phyloP scores from a whole-genome alignment of 2,329 filamentous ascomycete species.

The Neurospora sp. region DNA sequence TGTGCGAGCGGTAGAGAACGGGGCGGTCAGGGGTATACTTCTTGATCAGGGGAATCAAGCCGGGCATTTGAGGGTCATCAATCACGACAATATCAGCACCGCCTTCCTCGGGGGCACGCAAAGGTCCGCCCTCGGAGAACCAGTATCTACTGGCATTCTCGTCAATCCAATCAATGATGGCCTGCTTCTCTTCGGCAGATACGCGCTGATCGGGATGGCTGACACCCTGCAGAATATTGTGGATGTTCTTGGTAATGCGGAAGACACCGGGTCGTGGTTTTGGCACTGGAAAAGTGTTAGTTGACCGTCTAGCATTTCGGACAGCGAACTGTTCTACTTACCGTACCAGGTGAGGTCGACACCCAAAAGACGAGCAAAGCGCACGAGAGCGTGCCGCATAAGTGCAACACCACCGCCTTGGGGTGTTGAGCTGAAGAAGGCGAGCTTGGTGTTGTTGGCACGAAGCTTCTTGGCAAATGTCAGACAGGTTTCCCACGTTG shows the following conservation, averaged over 20 bases:
- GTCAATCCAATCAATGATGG: constrained; percentile 61
- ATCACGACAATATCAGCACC: constrained; percentile 71
- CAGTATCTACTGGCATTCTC: constrained; percentile 69
- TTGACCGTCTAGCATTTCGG: neutral
- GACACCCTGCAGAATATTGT: constrained; percentile 81
- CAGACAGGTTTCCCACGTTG: constrained; percentile 57
- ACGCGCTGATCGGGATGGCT: constrained; percentile 55
- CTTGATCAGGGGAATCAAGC: constrained; percentile 67
- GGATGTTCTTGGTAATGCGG: constrained; percentile 75
- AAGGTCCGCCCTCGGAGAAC: constrained; percentile 56
- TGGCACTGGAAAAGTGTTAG: constrained; percentile 42
- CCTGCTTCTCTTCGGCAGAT: constrained; percentile 46
- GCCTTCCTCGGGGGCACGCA: constrained; percentile 53
- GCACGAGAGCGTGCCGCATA: constrained; percentile 70
- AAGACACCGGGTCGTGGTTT: constrained; percentile 73
- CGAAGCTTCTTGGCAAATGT: constrained; percentile 55
- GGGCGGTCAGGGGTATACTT: constrained; percentile 59
- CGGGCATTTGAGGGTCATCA: constrained; percentile 79
- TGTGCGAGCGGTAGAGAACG: constrained; percentile 72
- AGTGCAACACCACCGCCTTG: constrained; percentile 76
- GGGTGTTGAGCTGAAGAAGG: constrained; percentile 71
- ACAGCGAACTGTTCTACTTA: constrained; percentile 22
- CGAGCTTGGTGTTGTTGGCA: constrained; percentile 54
- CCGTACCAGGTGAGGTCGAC: constrained; percentile 66
- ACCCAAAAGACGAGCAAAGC: constrained; percentile 56